A percentile compares a stretch with the other conserved stretches of the same genome.
Evolutionary conservation across 2,329 filamentous ascomycete genomes (phyloP).

Genomic region (Penicillium hesseltinei): DNA sequence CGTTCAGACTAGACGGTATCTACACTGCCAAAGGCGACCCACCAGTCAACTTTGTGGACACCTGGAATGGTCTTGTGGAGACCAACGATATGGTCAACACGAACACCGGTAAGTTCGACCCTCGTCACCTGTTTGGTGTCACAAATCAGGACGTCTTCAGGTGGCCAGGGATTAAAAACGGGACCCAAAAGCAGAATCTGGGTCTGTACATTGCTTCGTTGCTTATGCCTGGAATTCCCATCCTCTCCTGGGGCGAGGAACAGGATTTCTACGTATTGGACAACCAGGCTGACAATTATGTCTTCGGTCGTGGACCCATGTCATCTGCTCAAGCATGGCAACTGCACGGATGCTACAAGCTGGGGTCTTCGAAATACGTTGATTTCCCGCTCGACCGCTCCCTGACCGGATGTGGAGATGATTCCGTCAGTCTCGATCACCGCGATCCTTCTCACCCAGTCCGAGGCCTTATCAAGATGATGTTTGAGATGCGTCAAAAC

Average conservation of each 20-base stretch:
- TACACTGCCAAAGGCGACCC: slow-evolving; percentile 54
- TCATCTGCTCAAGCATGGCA: slow-evolving; percentile 61
- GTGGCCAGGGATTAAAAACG: slow-evolving; percentile 58
- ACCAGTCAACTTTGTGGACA: slow-evolving; percentile 52
- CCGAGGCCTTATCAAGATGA: slow-evolving; percentile 59
- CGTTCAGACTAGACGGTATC: slow-evolving; percentile 51
- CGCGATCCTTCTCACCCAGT: slow-evolving; percentile 61
- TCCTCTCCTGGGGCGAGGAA: slow-evolving; percentile 65
- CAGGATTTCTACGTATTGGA: slow-evolving; percentile 64
- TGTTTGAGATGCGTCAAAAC: slow-evolving; percentile 58
- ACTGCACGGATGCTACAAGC: slow-evolving; percentile 61
- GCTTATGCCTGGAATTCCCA: slow-evolving; percentile 59
- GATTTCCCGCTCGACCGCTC: slow-evolving; percentile 57
- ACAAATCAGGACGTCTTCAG: slow-evolving; percentile 66
- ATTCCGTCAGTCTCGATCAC: slow-evolving; percentile 58
- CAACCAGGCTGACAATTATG: slow-evolving; percentile 63
- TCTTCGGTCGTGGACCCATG: slow-evolving; percentile 64
- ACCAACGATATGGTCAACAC: slow-evolving; percentile 59
- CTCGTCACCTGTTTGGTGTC: slow-evolving; percentile 62
- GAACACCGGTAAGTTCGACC: slow-evolving; percentile 61
- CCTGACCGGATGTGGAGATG: slow-evolving; percentile 55
- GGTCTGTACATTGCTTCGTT: slow-evolving; percentile 59
- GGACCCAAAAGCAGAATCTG: slow-evolving; percentile 56
- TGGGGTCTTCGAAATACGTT: slow-evolving; percentile 56
- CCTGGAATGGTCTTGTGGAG: slow-evolving; percentile 58